Evolutionary conservation across 768 basidiomycete genomes (phyloP).

Genomic region (Rhizopogon vesiculosus): DNA sequence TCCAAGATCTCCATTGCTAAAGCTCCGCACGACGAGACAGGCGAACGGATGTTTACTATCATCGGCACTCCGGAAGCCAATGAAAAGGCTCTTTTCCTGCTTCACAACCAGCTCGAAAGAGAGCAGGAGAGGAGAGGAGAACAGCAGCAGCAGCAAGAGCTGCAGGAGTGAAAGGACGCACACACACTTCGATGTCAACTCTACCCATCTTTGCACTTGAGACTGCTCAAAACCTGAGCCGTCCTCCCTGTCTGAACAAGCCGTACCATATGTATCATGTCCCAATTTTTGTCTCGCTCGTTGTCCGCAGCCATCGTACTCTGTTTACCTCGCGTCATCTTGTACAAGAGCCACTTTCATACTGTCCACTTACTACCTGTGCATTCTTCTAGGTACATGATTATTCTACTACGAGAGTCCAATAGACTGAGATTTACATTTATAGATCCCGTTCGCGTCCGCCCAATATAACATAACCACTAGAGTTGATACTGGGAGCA

Average conservation of each 20-base stretch:
- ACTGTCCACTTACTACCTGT: slow-evolving; percentile 18
- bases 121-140: slow-evolving; percentile 94
- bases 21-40: slow-evolving; percentile 97
- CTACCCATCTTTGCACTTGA: neutral
- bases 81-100: slow-evolving; percentile 95
- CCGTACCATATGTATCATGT: slow-evolving; percentile 17
- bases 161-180: slow-evolving; percentile 35
- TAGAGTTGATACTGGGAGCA: no score
- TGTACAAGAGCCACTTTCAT: slow-evolving; percentile 15
- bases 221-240: slow-evolving; percentile 8
- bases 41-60: slow-evolving; percentile 99
- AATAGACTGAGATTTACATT: no score
- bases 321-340: slow-evolving; percentile 6
- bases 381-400: no score
- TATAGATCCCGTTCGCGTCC: no score
- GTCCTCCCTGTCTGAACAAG: neutral
- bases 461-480: no score
- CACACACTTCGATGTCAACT: neutral
- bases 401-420: no score
- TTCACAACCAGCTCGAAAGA: slow-evolving; percentile 95
- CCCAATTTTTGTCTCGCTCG: slow-evolving; percentile 23
- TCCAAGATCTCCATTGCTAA: slow-evolving; percentile 99
- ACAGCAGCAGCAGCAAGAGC: slow-evolving; percentile 72
- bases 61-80: slow-evolving; percentile 94
- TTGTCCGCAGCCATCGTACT: slow-evolving; percentile 8